A percentile compares a stretch with the other conserved stretches of the same genome.
These are phyloP conservation scores for California macrophylla DNA, from an alignment of 441 rosid genomes.

Conservation along the genomic window DNA sequence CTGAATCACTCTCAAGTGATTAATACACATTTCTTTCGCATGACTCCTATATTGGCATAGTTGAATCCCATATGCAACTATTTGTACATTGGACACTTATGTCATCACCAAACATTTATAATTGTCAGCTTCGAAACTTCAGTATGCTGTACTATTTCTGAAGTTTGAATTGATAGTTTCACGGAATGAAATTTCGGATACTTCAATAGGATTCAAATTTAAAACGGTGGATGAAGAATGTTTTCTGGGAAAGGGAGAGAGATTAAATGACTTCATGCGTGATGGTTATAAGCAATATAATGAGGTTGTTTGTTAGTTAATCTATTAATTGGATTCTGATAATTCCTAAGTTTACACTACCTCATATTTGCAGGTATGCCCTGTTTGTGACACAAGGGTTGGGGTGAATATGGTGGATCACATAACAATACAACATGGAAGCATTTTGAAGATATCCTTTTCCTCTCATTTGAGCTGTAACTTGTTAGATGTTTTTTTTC, in stretches of 20 bases:
- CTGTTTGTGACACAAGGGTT: conserved; percentile 28
- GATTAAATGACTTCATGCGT: neutral
- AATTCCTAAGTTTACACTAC: neutral
- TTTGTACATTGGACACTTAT: neutral
- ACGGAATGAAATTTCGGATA: neutral
- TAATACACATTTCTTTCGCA: neutral
- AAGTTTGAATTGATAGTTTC: neutral
- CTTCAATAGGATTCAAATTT: neutral
- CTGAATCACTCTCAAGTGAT: neutral
- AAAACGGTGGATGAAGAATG: neutral
- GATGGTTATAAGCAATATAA: neutral
- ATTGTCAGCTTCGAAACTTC: neutral
- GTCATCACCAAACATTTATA: neutral
- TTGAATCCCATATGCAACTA: neutral
- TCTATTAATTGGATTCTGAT: neutral
- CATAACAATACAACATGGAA: conserved; percentile 30
- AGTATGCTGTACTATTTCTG: neutral
- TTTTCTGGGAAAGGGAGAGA: neutral
- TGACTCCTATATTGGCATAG: neutral
- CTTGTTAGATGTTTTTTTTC: neutral
- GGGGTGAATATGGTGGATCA: conserved; percentile 34
- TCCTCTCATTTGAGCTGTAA: neutral
- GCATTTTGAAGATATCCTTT: conserved; percentile 39
- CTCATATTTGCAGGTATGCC: conserved; percentile 30
- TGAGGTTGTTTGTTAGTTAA: neutral